Conservation (phyloP, 495 filamentous ascomycete species). For the Penicillium tannophilum region DNA sequence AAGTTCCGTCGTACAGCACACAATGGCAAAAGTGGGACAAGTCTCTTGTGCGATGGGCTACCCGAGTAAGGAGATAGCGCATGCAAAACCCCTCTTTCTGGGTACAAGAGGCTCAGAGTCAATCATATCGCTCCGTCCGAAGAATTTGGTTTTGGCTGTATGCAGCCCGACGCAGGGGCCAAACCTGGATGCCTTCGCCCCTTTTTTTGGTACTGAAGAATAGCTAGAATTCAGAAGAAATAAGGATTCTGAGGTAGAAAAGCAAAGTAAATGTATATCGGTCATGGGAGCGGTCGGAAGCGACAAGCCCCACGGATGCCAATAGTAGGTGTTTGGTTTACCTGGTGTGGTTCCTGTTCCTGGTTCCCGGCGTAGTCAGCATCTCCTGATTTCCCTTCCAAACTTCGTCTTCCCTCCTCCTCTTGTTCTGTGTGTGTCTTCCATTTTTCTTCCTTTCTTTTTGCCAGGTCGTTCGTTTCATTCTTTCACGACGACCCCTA, state of each 20-base stretch:
- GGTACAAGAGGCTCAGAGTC: slow-evolving; percentile 7
- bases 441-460: slow-evolving; percentile 22
- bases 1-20: slow-evolving; percentile 2
- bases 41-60: slow-evolving; percentile 5
- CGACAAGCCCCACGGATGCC: slow-evolving; percentile 8
- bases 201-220: not conserved
- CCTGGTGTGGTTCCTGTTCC: slow-evolving; percentile 4
- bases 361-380: slow-evolving; percentile 25
- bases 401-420: slow-evolving; percentile 31
- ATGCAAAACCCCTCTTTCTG: slow-evolving; percentile 8
- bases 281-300: slow-evolving; percentile 4
- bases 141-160: slow-evolving; percentile 11
- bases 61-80: slow-evolving; percentile 13
- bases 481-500: slow-evolving; percentile 45
- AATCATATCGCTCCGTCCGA: slow-evolving; percentile 6
- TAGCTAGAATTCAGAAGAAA: not conserved
- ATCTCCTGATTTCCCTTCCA: slow-evolving; percentile 34
- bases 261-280: not conserved
- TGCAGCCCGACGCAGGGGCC: slow-evolving; percentile 14
- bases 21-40: slow-evolving; percentile 12
- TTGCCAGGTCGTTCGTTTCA: slow-evolving; percentile 44
- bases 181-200: slow-evolving; percentile 1
- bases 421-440: slow-evolving; percentile 29
- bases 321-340: not conserved
- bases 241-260: not conserved